Conservation (phyloP, 164 flowering plant species). For the Aristolochia fimbriata region DNA sequence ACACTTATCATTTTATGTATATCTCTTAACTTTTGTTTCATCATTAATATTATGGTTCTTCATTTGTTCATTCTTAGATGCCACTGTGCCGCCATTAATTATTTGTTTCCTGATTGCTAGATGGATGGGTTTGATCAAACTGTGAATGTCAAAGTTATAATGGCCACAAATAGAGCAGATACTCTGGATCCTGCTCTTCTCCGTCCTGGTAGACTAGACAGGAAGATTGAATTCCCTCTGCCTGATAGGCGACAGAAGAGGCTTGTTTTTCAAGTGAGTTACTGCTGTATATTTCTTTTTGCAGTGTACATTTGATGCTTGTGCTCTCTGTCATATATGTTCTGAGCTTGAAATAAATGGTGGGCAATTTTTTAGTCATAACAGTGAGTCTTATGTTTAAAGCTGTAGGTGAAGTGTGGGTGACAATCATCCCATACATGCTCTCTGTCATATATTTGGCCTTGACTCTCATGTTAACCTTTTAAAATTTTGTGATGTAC, state of each 20-base stretch:
- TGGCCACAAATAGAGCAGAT: constrained; percentile 97
- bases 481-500: too few relatives aligned
- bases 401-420: too few relatives aligned
- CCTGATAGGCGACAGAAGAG: constrained; percentile 96
- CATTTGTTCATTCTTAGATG: not conserved
- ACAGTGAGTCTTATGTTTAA: too few relatives aligned
- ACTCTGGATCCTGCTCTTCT: constrained; percentile 96
- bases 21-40: not conserved
- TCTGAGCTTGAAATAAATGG: too few relatives aligned
- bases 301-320: too few relatives aligned
- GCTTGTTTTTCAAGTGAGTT: constrained; percentile 83
- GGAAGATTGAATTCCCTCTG: constrained; percentile 93
- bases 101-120: constrained; percentile 21
- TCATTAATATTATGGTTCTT: not conserved
- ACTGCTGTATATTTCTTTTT: not conserved
- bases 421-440: too few relatives aligned
- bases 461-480: too few relatives aligned
- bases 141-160: constrained; percentile 93
- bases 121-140: constrained; percentile 99
- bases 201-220: constrained; percentile 92
- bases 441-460: too few relatives aligned
- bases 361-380: too few relatives aligned
- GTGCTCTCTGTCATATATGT: too few relatives aligned
- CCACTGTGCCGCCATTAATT: not conserved
- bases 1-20: not conserved